Evolutionary conservation across 2,329 filamentous ascomycete species (phyloP), one percentile per base, ranked within the genome.

Genomic region (Dothistroma pini): DNA sequence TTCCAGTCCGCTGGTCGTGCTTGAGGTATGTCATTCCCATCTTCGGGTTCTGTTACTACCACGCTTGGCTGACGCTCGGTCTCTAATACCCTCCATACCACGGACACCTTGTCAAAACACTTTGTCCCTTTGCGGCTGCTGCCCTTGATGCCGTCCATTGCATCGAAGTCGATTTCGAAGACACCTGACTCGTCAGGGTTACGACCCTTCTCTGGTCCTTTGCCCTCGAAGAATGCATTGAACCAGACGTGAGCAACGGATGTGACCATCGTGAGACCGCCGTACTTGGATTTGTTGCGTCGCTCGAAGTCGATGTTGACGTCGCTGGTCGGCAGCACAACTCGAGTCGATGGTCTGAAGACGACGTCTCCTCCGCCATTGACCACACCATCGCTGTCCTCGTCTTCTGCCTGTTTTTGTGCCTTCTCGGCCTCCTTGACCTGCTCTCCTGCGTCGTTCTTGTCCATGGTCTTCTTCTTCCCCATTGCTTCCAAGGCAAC

Each of bases 211-310:
- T 92, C 89, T 0, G 89, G 87, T 0, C 89, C 89, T 21, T 84
- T 79, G 50, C 93, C 92, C 77, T 97, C 95, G 70, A 97, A 97
- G 76, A 87, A 97, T 1, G 87, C 81, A 71, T 99, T 99, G 80
- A 97, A 96, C 95, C 95, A 99, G 16, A 96, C 90, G 71, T 97
- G 93, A 0, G 93, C 93, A 10, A 97, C 88, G 0, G 93, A 88
- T 0, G 93, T 96, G 3, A 97, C 91, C 87, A 97, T 91, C 0
- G 91, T 92, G 67, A 91, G 84, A 0, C 91, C 89, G 7, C 83
- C 83, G 69, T 89, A 90, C 4, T 85, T 84, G 1, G 89, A 86
- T 70, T 88, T 89, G 76, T 92, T 96, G 38, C 93, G 86, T 8
- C 91, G 85, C 77, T 97, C 93, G 25, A 97, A 86, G 54, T 92